Base-by-base conservation (phyloP, 2,329 filamentous ascomycete genomes). In the Lachnellula cervina region DNA sequence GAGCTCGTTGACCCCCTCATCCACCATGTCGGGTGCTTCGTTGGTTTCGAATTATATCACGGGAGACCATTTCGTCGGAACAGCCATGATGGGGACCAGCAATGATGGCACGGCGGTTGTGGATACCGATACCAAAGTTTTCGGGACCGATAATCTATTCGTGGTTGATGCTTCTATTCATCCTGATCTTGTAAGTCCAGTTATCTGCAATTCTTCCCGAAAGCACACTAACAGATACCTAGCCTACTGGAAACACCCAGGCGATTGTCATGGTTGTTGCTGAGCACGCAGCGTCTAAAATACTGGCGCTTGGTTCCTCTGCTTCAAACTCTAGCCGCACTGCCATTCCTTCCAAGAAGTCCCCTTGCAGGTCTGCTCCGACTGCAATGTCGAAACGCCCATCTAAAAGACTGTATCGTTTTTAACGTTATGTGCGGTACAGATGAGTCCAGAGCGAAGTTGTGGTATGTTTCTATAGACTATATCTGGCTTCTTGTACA, bases 131-230 rank as follows among this genome's bases (percentile, higher is more conserved):
- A 79, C 81, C 49, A 81, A 80, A 70, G 83, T 87, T 5, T 87
- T 81, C 64, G 84, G 83, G 35, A 87, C 80, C 0, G 81, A 87
- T 62, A 87, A 87, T 69, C 70, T 87, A 49, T 86, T 83, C 64
- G 80, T 87, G 16, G 81, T 88, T 8, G 84, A 88, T 64, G 85
- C 80, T 0, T 80, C 79, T 57, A 82, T 88, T 63, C 85, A 88
- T 73, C 84, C 86, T 0, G 85, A 86, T 63, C 79, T 40, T 2
- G 37, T 40, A 40, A 40, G 37, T 40, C 37, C 37, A 40, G 7
- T 17, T 32, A 32, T 32, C 9, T 13, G 28, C 37, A 16, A 40
- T 3, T 17, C 2, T 40, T 40, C 5, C 16, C 2, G 37, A 40
- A 17, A 17, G 16, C 5, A 40, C 14, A 17, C 37, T 40, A 17